Evolutionary conservation across 768 basidiomycete species (phyloP).

Genomic region (Imleria badia): DNA sequence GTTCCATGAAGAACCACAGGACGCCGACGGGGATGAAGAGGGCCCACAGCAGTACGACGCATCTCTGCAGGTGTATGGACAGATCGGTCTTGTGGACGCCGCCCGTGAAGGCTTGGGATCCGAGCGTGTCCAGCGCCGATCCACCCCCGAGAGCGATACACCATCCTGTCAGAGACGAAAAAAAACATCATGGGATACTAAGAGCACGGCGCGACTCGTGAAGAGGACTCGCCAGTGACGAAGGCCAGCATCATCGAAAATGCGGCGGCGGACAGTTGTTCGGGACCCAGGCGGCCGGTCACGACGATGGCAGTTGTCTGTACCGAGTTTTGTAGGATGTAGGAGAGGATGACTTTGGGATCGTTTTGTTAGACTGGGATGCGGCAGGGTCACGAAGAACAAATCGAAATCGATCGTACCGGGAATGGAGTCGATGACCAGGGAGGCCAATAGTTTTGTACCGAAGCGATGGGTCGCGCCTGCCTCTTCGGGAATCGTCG

Average conservation of each 20-base stretch:
- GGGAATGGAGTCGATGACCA: slow-evolving; percentile 58
- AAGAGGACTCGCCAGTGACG: slow-evolving; percentile 66
- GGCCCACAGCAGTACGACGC: slow-evolving; percentile 60
- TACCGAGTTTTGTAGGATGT: slow-evolving; percentile 71
- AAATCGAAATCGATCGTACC: slow-evolving; percentile 35
- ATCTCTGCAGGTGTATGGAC: slow-evolving; percentile 71
- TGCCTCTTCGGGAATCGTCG: slow-evolving; percentile 31
- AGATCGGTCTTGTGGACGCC: slow-evolving; percentile 59
- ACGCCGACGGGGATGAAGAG: slow-evolving; percentile 62
- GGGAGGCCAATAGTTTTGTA: slow-evolving; percentile 41
- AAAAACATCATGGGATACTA: slow-evolving; percentile 52
- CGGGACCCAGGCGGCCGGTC: slow-evolving; percentile 64
- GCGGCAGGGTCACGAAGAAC: neutral
- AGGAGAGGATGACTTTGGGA: slow-evolving; percentile 60
- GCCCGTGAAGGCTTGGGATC: slow-evolving; percentile 75
- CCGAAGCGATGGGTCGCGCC: slow-evolving; percentile 18
- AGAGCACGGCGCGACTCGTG: slow-evolving; percentile 20
- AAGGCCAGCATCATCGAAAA: slow-evolving; percentile 77
- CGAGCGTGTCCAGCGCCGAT: slow-evolving; percentile 74
- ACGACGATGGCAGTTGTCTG: slow-evolving; percentile 66
- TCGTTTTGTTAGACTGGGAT: neutral
- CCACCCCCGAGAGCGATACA: slow-evolving; percentile 77
- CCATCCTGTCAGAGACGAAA: slow-evolving; percentile 53
- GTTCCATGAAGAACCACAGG: slow-evolving; percentile 64
- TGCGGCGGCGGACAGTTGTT: slow-evolving; percentile 69